These are phyloP conservation scores for Vitis hybrid DNA, from an alignment of 177 flowering plant genomes.

Conservation along the genomic window DNA sequence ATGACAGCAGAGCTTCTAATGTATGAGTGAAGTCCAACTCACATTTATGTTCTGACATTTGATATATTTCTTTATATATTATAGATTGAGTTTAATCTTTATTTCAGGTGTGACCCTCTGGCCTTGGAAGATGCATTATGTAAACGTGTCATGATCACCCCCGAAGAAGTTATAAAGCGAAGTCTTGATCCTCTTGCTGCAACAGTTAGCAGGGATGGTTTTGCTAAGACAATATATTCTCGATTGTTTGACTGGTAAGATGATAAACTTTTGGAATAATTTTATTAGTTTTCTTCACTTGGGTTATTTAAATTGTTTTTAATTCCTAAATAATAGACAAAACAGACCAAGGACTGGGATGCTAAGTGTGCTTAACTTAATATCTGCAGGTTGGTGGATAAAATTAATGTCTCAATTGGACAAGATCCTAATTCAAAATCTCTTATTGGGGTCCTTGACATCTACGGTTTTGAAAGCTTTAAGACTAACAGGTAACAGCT, in stretches of 20 bases:
- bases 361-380: not conserved
- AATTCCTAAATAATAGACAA: too few relatives aligned
- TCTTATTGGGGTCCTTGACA: slow-evolving; percentile 78
- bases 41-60: too few relatives aligned
- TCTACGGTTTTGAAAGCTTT: slow-evolving; percentile 83
- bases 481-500: slow-evolving; percentile 60
- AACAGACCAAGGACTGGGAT: not conserved
- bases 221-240: slow-evolving; percentile 76
- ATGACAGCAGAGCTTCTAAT: slow-evolving; percentile 57
- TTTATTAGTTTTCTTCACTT: not conserved
- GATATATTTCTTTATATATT: not conserved
- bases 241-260: slow-evolving; percentile 74
- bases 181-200: slow-evolving; percentile 78
- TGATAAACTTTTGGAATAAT: not conserved
- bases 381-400: slow-evolving; percentile 67
- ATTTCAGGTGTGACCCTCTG: slow-evolving; percentile 59
- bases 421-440: slow-evolving; percentile 66
- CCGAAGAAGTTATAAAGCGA: slow-evolving; percentile 79
- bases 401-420: slow-evolving; percentile 70
- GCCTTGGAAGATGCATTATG: slow-evolving; percentile 76
- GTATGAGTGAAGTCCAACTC: slow-evolving; percentile 22
- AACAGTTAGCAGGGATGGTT: slow-evolving; percentile 66
- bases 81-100: slow-evolving; percentile 2
- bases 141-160: slow-evolving; percentile 81
- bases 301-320: not conserved